Evolutionary conservation across 2,329 filamentous ascomycete species (phyloP).

Genomic region (Penicillium frequentans): DNA sequence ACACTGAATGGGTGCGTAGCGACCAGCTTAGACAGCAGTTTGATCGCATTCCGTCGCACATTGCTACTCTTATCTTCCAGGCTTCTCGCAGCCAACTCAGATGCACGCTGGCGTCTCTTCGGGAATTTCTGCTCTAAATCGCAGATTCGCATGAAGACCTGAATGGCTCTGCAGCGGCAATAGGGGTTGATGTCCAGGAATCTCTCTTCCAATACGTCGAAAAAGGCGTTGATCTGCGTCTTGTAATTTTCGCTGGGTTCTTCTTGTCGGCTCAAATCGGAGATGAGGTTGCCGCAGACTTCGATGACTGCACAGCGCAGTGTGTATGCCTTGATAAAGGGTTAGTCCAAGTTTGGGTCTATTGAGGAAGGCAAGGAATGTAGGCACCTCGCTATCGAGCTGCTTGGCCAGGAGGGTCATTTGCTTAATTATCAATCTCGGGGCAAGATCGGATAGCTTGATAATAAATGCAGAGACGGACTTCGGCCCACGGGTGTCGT

Average conservation of each 20-base stretch:
- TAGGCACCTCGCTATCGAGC: constrained; percentile 81
- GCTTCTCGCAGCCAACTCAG: constrained; percentile 83
- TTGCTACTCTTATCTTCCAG: constrained; percentile 98
- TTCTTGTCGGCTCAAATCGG: constrained; percentile 84
- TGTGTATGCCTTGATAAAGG: constrained; percentile 70
- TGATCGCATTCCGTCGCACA: constrained; percentile 91
- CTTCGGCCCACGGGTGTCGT: constrained; percentile 92
- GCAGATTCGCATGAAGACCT: constrained; percentile 89
- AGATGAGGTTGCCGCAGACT: constrained; percentile 93
- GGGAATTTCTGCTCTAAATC: constrained; percentile 96
- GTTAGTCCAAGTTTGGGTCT: constrained; percentile 4
- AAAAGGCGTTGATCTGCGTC: constrained; percentile 93
- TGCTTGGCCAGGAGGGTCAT: constrained; percentile 95
- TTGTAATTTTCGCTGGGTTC: constrained; percentile 92
- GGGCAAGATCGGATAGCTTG: constrained; percentile 88
- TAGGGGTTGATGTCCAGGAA: constrained; percentile 98
- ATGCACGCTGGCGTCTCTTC: constrained; percentile 82
- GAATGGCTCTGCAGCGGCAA: constrained; percentile 85
- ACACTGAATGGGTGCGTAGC: constrained; percentile 93
- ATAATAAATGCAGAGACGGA: constrained; percentile 93
- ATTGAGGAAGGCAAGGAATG: background rate
- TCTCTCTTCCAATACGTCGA: constrained; percentile 92
- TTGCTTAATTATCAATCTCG: constrained; percentile 91
- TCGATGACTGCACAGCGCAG: constrained; percentile 92
- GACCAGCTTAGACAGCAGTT: constrained; percentile 81